Evolutionary conservation across 441 rosid genomes (phyloP), one percentile per base, ranked within the genome.

Genomic region (Populus tomentosa): DNA sequence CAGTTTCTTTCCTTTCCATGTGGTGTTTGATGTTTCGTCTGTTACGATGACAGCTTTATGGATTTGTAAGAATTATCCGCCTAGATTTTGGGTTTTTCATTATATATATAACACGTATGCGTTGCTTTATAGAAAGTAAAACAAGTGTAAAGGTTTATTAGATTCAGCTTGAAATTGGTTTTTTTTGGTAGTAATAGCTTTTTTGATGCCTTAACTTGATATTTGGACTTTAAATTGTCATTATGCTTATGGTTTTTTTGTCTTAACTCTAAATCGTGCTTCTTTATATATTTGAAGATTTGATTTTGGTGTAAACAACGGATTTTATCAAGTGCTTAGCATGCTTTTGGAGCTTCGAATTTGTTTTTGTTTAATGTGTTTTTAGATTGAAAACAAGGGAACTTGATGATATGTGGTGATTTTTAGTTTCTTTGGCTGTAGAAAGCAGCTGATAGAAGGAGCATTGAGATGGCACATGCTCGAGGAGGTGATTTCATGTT

Each of bases 401-500:
- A 46, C 10, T 13, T 26, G 62, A 70, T 70, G 42, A 6, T 26
- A 70, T 26, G 11, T 46, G 73, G 10, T 70, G 56, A 46, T 28
- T 23, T 70, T 16, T 56, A 24, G 62, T 70, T 70, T 46, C 62
- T 70, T 33, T 46, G 46, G 21, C 6, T 1, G 14, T 42, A 21
- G 23, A 42, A 42, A 46, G 50, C 53, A 65, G 38, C 30, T 20
- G 63, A 65, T 42, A 74, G 38, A 42, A 75, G 75, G 76, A 63
- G 30, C 38, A 46, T 10, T 50, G 24, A 35, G 67, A 88, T 86
- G 90, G 84, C 79, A 24, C 75, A 30, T 71, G 62, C 87, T 73
- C 75, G 68, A 40, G 84, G 77, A 32, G 85, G 84, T 13, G 85
- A 84, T 67, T 90, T 90, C 81, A 74, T 89, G 85, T 90, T 90